Percentiles rank a stretch among this genome's conserved stretches.
Evolutionary conservation across 192 early-diverging fungal genomes (phyloP).

Genomic region (Dimargaris cristalligena): DNA sequence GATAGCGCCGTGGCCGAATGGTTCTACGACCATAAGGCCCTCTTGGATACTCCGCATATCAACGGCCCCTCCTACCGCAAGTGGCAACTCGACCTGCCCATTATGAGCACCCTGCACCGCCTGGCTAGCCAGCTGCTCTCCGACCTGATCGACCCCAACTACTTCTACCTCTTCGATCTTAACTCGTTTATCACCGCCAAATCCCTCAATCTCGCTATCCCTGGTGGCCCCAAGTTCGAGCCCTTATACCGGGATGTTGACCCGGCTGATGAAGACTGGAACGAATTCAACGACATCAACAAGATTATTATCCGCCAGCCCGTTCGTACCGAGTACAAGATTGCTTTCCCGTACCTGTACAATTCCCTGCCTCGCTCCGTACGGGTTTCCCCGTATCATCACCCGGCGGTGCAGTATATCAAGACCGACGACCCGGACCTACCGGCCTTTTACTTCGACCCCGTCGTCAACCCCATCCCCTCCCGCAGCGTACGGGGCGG

Average conservation of each 20-base stretch:
- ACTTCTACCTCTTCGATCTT: conserved; percentile 94
- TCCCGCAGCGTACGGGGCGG: conserved; percentile 43
- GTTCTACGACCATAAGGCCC: conserved; percentile 95
- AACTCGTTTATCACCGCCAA: conserved; percentile 95
- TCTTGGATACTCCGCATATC: conserved; percentile 53
- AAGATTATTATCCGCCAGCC: conserved; percentile 99
- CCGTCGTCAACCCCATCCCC: conserved; percentile 94
- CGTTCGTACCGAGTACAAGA: conserved; percentile 96
- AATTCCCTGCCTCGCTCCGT: conserved; percentile 92
- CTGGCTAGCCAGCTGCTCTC: conserved; percentile 85
- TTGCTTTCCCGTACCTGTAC: conserved; percentile 96
- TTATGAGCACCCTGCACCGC: conserved; percentile 88
- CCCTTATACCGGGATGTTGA: conserved; percentile 93
- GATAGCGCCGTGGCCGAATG: conserved; percentile 81
- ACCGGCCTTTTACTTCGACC: conserved; percentile 95
- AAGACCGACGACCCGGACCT: conserved; percentile 86
- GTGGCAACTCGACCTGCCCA: conserved; percentile 83
- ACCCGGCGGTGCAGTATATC: conserved; percentile 78
- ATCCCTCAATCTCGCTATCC: conserved; percentile 93
- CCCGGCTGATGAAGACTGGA: conserved; percentile 97
- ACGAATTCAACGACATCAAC: conserved; percentile 99
- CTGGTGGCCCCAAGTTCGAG: conserved; percentile 96
- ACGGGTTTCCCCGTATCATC: conserved; percentile 82
- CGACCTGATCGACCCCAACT: conserved; percentile 88
- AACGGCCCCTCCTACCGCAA: conserved; percentile 77